A percentile compares a stretch with the other conserved stretches of the same genome.
Conservation (phyloP, 768 basidiomycete genomes). For the Cantharellus anzutake region DNA sequence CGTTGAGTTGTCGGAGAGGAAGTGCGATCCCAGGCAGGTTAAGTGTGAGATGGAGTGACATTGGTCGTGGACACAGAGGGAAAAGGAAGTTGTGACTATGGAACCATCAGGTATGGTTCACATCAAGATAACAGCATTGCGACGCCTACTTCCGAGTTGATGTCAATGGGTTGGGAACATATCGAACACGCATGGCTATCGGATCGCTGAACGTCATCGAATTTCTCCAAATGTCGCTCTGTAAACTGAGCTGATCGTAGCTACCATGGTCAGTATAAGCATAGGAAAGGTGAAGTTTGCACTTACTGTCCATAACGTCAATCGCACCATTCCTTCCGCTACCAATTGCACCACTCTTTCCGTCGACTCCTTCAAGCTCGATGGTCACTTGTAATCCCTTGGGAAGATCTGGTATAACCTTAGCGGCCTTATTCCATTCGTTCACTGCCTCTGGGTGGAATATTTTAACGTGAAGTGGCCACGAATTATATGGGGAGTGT, state of each 20-base stretch:
- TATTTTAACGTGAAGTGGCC: slow-evolving; percentile 58
- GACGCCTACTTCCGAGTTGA: slow-evolving; percentile 25
- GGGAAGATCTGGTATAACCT: background rate
- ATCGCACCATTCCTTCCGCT: slow-evolving; percentile 39
- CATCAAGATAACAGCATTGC: slow-evolving; percentile 1
- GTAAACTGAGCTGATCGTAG: slow-evolving; percentile 15
- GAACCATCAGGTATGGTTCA: background rate
- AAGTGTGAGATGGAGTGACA: slow-evolving; percentile 41
- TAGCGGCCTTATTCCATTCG: slow-evolving; percentile 24
- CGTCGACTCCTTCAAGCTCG: slow-evolving; percentile 55
- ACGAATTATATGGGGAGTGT: slow-evolving; percentile 46
- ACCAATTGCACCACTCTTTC: slow-evolving; percentile 33
- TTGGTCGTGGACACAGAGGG: slow-evolving; percentile 31
- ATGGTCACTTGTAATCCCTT: slow-evolving; percentile 28
- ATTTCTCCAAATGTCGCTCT: slow-evolving; percentile 9
- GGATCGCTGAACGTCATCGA: slow-evolving; percentile 1
- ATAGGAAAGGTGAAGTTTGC: slow-evolving; percentile 6
- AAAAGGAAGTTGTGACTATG: slow-evolving; percentile 31
- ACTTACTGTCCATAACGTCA: slow-evolving; percentile 35
- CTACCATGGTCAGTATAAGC: slow-evolving; percentile 1
- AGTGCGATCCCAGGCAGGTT: slow-evolving; percentile 31
- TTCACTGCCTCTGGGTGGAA: slow-evolving; percentile 45
- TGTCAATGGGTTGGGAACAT: slow-evolving; percentile 24
- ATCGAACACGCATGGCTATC: slow-evolving; percentile 6
- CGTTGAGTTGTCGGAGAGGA: slow-evolving; percentile 17